Conservation (phyloP, 2,329 filamentous ascomycete species). For the Aspergillus calidoustus region DNA sequence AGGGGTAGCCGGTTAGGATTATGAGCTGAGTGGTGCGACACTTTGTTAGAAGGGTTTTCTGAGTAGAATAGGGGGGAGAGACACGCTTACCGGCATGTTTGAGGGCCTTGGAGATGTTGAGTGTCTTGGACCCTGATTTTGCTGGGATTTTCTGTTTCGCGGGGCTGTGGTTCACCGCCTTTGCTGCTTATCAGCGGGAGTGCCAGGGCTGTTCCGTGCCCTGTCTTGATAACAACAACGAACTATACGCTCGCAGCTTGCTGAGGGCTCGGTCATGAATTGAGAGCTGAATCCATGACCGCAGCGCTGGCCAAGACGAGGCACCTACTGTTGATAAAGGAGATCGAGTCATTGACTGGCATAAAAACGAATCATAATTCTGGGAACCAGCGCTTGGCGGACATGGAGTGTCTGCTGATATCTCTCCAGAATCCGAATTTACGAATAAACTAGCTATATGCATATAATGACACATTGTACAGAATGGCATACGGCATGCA, state of each 20-base stretch:
- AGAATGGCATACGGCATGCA: neutral
- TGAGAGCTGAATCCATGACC: no score
- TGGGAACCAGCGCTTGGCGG: no score
- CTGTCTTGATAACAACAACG: neutral
- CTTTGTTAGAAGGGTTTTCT: neutral
- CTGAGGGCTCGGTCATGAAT: neutral
- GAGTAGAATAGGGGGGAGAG: neutral
- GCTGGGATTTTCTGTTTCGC: slow-evolving; percentile 7
- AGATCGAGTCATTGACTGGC: no score
- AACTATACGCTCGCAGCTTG: neutral
- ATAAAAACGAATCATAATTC: no score
- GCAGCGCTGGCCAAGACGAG: no score
- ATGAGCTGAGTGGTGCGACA: slow-evolving; percentile 54
- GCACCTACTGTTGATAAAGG: no score
- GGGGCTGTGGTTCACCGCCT: slow-evolving; percentile 17
- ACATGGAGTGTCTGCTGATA: no score
- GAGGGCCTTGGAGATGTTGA: neutral
- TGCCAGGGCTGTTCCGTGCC: neutral
- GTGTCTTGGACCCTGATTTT: slow-evolving; percentile 20
- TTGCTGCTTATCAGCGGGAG: neutral
- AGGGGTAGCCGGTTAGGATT: slow-evolving; percentile 66
- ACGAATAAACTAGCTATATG: neutral
- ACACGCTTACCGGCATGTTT: slow-evolving; percentile 35
- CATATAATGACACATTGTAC: neutral
- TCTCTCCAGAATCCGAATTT: no score